A percentile compares a stretch with the other conserved stretches of the same genome.
Conservation (phyloP, 257 asterid genomes). For the Solanum pennellii region DNA sequence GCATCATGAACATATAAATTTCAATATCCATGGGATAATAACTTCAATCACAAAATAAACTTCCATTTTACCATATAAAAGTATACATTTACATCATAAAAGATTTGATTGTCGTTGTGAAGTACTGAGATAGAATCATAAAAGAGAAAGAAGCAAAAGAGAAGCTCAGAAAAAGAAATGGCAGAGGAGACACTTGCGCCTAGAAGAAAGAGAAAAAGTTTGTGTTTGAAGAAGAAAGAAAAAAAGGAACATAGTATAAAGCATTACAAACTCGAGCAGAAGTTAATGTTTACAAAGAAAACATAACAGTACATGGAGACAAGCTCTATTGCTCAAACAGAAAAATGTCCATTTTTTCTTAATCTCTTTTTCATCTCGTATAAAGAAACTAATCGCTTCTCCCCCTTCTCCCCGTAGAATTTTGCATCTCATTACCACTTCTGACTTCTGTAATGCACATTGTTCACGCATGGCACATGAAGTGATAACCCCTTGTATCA, state of each 20-base stretch:
- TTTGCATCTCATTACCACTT: background rate
- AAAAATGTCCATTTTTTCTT: background rate
- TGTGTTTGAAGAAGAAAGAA: background rate
- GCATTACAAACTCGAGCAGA: background rate
- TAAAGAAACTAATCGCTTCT: background rate
- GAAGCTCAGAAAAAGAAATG: background rate
- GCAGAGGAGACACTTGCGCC: background rate
- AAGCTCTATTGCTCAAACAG: background rate
- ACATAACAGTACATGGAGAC: background rate
- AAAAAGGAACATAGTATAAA: background rate
- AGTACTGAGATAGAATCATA: background rate
- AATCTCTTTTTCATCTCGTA: background rate
- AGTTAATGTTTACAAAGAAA: background rate
- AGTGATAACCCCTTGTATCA: background rate
- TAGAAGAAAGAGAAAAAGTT: background rate
- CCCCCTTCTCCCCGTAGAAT: background rate
- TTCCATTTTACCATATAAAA: background rate
- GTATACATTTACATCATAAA: background rate
- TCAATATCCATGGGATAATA: background rate
- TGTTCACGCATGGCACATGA: background rate
- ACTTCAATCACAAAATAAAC: background rate
- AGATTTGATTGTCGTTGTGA: background rate
- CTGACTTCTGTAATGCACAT: background rate
- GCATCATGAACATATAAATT: background rate
- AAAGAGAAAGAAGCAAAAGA: background rate